Evolutionary conservation across 23 red algal genomes (phyloP).

Genomic region (Pyropia haitanensis): DNA sequence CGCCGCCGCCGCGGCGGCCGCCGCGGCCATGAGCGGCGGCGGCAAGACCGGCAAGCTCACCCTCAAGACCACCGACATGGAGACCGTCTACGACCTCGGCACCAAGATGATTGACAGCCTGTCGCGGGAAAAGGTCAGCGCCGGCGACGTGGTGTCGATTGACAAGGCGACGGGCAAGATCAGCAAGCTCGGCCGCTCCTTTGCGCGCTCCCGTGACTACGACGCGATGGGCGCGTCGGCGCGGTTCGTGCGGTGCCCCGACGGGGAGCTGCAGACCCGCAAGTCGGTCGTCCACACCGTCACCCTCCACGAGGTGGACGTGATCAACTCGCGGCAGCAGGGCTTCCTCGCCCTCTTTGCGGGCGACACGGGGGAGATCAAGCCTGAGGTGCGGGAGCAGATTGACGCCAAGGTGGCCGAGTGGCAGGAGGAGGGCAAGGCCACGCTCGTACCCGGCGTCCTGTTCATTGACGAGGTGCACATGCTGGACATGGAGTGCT

Average conservation of each 20-base stretch:
- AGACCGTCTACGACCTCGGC: slow-evolving; percentile 96
- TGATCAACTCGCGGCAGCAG: slow-evolving; percentile 98
- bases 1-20: slow-evolving; percentile 6
- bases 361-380: slow-evolving; percentile 98
- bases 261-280: slow-evolving; percentile 89
- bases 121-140: slow-evolving; percentile 61
- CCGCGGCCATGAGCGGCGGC: slow-evolving; percentile 9
- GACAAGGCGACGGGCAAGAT: slow-evolving; percentile 97
- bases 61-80: slow-evolving; percentile 99
- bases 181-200: slow-evolving; percentile 87
- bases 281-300: slow-evolving; percentile 87
- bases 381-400: slow-evolving; percentile 85
- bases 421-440: slow-evolving; percentile 86
- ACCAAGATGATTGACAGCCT: slow-evolving; percentile 89
- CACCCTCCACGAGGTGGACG: slow-evolving; percentile 97
- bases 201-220: slow-evolving; percentile 80
- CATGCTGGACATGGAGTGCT: slow-evolving; percentile 99
- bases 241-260: slow-evolving; percentile 83
- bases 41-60: slow-evolving; percentile 75
- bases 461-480: slow-evolving; percentile 99
- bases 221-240: slow-evolving; percentile 79
- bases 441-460: slow-evolving; percentile 88
- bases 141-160: slow-evolving; percentile 94
- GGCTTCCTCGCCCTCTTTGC: slow-evolving; percentile 96
- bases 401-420: slow-evolving; percentile 85